phyloP scores from a whole-genome alignment of 1,284 basidiomycete genomes.

The Cutaneotrichosporon cavernicola region DNA sequence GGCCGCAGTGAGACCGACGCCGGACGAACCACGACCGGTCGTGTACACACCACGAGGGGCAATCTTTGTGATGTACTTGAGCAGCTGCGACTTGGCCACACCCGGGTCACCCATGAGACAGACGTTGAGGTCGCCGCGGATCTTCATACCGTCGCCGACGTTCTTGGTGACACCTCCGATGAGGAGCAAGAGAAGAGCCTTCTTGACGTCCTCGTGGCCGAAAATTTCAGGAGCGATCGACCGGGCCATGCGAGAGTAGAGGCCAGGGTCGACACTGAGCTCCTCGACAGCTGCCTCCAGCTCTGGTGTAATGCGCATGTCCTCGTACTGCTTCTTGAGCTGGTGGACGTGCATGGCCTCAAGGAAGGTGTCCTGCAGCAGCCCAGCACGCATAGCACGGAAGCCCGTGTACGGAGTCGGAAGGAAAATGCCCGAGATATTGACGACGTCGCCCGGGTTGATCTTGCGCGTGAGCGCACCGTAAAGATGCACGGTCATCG shows the following conservation, averaged over 20 bases:
- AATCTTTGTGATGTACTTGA: constrained; percentile 98
- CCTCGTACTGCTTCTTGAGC: constrained; percentile 95
- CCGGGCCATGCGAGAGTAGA: constrained; percentile 66
- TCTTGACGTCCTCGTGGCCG: constrained; percentile 97
- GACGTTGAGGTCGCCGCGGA: constrained; percentile 95
- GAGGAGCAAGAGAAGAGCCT: constrained; percentile 87
- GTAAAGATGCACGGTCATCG: constrained; percentile 93
- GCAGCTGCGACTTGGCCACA: constrained; percentile 96
- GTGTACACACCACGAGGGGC: constrained; percentile 98
- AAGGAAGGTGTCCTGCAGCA: constrained; percentile 95
- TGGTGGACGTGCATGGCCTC: constrained; percentile 89
- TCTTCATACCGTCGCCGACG: constrained; percentile 97
- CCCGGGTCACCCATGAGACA: constrained; percentile 99
- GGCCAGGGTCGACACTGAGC: constrained; percentile 69
- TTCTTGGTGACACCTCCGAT: constrained; percentile 95
- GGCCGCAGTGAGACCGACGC: constrained; percentile 96
- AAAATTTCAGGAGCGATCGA: constrained; percentile 97
- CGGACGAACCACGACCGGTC: constrained; percentile 95
- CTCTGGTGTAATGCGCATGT: constrained; percentile 88
- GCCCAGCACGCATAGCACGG: constrained; percentile 85
- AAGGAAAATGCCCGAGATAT: constrained; percentile 84
- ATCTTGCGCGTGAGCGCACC: constrained; percentile 85
- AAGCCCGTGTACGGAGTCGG: constrained; percentile 87
- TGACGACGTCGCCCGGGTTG: constrained; percentile 94
- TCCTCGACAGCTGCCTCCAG: constrained; percentile 70